phyloP scores from a whole-genome alignment of 2,329 filamentous ascomycete species.

The Fusarium oligoseptatum region DNA sequence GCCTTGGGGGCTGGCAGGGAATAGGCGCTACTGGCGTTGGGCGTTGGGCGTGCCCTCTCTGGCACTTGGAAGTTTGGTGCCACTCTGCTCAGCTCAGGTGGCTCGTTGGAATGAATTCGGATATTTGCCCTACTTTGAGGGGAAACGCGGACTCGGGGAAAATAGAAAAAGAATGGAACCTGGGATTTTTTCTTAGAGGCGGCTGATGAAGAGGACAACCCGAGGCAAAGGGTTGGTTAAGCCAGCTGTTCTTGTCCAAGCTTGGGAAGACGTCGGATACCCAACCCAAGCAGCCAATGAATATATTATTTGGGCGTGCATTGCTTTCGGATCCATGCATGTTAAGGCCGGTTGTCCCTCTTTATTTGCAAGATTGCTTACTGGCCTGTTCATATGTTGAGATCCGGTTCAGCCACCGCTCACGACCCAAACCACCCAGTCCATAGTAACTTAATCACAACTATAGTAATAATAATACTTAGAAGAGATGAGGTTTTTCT shows the following conservation, averaged over 20 bases:
- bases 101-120: slow-evolving; percentile 11
- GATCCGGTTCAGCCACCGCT: background rate
- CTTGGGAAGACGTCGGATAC: slow-evolving; percentile 19
- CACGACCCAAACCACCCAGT: background rate
- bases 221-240: slow-evolving; percentile 7
- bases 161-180: slow-evolving; percentile 22
- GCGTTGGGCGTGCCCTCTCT: slow-evolving; percentile 41
- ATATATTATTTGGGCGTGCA: slow-evolving; percentile 28
- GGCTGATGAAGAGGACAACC: slow-evolving; percentile 18
- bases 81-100: slow-evolving; percentile 14
- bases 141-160: slow-evolving; percentile 7
- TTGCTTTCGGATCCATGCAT: background rate
- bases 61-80: slow-evolving; percentile 27
- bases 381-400: background rate
- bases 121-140: slow-evolving; percentile 13
- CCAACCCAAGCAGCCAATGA: slow-evolving; percentile 30
- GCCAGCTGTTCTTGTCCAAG: slow-evolving; percentile 8
- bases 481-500: background rate
- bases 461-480: background rate
- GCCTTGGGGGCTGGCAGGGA: slow-evolving; percentile 23
- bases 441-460: background rate
- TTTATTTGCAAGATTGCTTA: background rate
- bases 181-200: slow-evolving; percentile 19
- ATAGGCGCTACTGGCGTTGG: slow-evolving; percentile 44
- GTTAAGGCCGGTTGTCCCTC: background rate